Evolutionary conservation across 2,329 filamentous ascomycete species (phyloP).

Genomic region (Cladophialophora yegresii): DNA sequence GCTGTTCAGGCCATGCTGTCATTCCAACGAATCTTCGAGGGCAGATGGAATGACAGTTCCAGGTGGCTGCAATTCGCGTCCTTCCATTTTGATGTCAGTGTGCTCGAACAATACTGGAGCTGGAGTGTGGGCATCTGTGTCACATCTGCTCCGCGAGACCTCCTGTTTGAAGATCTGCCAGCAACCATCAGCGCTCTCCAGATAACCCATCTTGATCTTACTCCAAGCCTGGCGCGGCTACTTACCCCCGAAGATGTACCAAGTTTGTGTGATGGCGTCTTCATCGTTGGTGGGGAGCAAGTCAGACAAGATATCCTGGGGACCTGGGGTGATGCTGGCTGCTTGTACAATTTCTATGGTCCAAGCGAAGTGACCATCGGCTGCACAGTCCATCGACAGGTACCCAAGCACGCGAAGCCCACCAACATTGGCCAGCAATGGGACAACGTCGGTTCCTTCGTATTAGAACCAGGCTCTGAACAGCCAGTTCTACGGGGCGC

Average conservation of each 20-base stretch:
- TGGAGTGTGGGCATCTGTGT: slow-evolving; percentile 89
- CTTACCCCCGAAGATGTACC: slow-evolving; percentile 79
- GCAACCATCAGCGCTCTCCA: slow-evolving; percentile 68
- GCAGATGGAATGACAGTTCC: slow-evolving; percentile 71
- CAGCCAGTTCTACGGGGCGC: slow-evolving; percentile 73
- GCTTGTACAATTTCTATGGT: slow-evolving; percentile 91
- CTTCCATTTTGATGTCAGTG: slow-evolving; percentile 91
- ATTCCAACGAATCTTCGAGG: slow-evolving; percentile 75
- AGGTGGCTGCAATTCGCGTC: slow-evolving; percentile 92
- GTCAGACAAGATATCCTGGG: slow-evolving; percentile 87
- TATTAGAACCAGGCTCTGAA: slow-evolving; percentile 70
- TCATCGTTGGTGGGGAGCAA: slow-evolving; percentile 89
- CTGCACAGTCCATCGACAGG: slow-evolving; percentile 83
- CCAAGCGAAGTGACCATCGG: slow-evolving; percentile 93
- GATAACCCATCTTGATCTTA: slow-evolving; percentile 90
- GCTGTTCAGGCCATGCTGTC: slow-evolving; percentile 85
- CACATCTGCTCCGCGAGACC: slow-evolving; percentile 76
- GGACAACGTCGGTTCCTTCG: slow-evolving; percentile 80
- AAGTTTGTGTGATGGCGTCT: slow-evolving; percentile 75
- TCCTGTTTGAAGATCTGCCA: slow-evolving; percentile 81
- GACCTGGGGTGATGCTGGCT: slow-evolving; percentile 73
- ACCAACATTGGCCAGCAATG: slow-evolving; percentile 89
- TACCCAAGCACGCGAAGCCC: slow-evolving; percentile 73
- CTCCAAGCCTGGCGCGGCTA: slow-evolving; percentile 79
- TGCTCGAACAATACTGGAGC: slow-evolving; percentile 92